Evolutionary conservation across 768 basidiomycete species (phyloP), one percentile per base, ranked within the genome.

Genomic region (Boletellus ananas): DNA sequence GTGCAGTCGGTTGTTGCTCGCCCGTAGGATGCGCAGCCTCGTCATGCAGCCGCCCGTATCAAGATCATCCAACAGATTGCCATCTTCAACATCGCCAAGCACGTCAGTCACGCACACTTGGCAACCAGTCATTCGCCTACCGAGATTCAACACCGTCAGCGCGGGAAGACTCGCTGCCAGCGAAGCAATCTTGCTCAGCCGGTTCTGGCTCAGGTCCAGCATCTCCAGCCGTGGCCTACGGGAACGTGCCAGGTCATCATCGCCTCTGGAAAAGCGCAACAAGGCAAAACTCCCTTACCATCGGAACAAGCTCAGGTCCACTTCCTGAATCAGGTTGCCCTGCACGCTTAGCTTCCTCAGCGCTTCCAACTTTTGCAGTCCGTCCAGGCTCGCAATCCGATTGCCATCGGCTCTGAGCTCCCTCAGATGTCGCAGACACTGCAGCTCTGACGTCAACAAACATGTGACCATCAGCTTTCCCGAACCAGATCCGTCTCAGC

Each of bases 381-480:
- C 93, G 36, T 86, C 83, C 14, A 91, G 59, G 62, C 77, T 82
- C 16, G 66, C 70, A 56, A 99, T 85, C 64, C 74, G 76, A 71
- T 97, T 98, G 45, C 81, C 79, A 64, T 98, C 92, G n/a, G 89
- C 88, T 49, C 81, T 86, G 47, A 99, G 80, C 65, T 97, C 93
- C 33, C 91, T 81, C 48, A 98, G 73, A 64, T 90, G 91, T 52
- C 81, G 78, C 48, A 98, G 78, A 65, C 88, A 90, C 52, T 80
- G 78, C 25, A 98, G 74, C 66, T 96, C 94, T 96, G 64, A n/a
- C n/a, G n/a, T n/a, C n/a, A n/a, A n/a, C n/a, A n/a, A n/a, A n/a
- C 29, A 29, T 11, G 8, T 11, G n/a, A 33, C 0, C 41, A 42
- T 34, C 51, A 37, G 14, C 35, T 21, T 40, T 12, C 33, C n/a